Evolutionary conservation across 106 monocot genomes (phyloP).

Genomic region (Dendrobium nobile): DNA sequence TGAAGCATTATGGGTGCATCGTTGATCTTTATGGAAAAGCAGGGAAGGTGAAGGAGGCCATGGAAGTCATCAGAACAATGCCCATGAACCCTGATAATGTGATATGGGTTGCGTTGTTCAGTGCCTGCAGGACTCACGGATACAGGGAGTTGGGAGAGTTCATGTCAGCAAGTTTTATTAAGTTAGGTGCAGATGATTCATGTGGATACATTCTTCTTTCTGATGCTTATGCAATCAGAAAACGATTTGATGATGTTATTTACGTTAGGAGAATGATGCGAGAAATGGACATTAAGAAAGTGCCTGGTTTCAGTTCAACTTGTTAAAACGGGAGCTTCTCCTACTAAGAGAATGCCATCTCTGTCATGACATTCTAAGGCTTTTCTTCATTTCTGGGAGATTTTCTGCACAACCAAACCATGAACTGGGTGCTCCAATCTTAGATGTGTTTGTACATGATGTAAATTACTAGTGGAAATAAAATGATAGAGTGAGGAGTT

Average conservation of each 20-base stretch:
- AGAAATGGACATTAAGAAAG: slow-evolving; percentile 27
- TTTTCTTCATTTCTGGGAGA: too few species aligned
- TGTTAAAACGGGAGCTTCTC: not conserved
- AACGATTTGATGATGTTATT: slow-evolving; percentile 21
- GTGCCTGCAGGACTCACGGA: slow-evolving; percentile 18
- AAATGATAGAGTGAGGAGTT: too few species aligned
- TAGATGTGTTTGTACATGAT: too few species aligned
- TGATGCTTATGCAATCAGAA: slow-evolving; percentile 11
- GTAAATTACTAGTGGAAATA: too few species aligned
- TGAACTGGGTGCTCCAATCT: too few species aligned
- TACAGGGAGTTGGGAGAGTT: slow-evolving; percentile 3
- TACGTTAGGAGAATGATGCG: slow-evolving; percentile 22
- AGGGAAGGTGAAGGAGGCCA: slow-evolving; percentile 22
- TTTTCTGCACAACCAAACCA: too few species aligned
- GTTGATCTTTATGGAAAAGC: slow-evolving; percentile 33
- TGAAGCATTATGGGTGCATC: slow-evolving; percentile 40
- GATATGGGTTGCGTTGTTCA: slow-evolving; percentile 31
- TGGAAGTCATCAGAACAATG: slow-evolving; percentile 19
- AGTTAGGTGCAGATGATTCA: slow-evolving; percentile 9
- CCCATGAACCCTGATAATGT: slow-evolving; percentile 26
- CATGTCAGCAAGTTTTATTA: slow-evolving; percentile 13
- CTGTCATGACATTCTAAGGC: too few species aligned
- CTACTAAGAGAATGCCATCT: too few species aligned
- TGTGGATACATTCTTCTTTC: slow-evolving; percentile 22
- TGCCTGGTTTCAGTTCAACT: slow-evolving; percentile 17